These are phyloP conservation scores for Skeletonema menzelii DNA, from an alignment of 108 stramenopile species.

Conservation along the genomic window DNA sequence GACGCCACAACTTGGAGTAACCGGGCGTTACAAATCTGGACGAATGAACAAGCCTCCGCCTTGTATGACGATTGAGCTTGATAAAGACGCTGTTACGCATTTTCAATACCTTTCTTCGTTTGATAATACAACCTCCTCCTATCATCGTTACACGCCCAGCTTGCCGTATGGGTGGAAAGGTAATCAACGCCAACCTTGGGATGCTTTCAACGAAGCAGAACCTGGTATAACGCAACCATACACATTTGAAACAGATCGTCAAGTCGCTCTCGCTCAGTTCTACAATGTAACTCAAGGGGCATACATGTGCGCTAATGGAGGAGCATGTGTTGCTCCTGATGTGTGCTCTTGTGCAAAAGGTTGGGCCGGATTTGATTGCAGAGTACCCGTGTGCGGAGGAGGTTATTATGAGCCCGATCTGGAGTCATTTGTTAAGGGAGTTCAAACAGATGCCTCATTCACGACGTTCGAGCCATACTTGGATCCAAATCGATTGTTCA, in stretches of 20 bases:
- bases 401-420: constrained; percentile 77
- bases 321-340: constrained; percentile 71
- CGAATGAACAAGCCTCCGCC: constrained; percentile 25
- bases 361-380: constrained; percentile 90
- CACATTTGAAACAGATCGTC: constrained; percentile 62
- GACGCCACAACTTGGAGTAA: constrained; percentile 34
- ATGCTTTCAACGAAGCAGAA: constrained; percentile 31
- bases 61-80: constrained; percentile 74
- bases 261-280: constrained; percentile 65
- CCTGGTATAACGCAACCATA: constrained; percentile 56
- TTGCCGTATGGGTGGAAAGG: constrained; percentile 60
- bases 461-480: constrained; percentile 56
- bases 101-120: constrained; percentile 61
- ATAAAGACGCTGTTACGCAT: constrained; percentile 43
- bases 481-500: constrained; percentile 42
- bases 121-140: constrained; percentile 43
- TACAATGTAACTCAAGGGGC: constrained; percentile 64
- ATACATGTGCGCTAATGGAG: constrained; percentile 88
- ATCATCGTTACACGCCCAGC: constrained; percentile 52
- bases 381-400: constrained; percentile 79
- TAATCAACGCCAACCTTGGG: constrained; percentile 44
- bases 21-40: constrained; percentile 51
- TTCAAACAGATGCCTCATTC: constrained; percentile 42
- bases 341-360: constrained; percentile 76
- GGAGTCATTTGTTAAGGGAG: constrained; percentile 56